Conservation (phyloP, 345 rosid species). For the Rhizophora mangle region DNA sequence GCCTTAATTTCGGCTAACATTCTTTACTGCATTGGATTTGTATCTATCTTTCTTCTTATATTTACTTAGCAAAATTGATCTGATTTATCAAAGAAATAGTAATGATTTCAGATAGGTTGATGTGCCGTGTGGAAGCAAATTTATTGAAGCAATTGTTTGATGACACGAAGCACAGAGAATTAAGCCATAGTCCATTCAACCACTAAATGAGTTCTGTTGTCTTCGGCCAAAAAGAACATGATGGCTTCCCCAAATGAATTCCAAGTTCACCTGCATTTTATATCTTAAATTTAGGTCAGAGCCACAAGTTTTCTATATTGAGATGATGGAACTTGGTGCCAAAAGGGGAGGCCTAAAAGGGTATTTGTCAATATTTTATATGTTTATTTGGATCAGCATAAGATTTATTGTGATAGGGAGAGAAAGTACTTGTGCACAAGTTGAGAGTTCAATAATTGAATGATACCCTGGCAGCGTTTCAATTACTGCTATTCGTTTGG, state of each 20-base stretch:
- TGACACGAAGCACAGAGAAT: too few species aligned
- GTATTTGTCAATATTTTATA: neutral
- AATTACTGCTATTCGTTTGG: neutral
- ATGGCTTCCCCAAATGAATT: neutral
- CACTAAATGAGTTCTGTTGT: too few species aligned
- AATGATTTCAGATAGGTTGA: too few species aligned
- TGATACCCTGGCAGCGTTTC: slow-evolving; percentile 11
- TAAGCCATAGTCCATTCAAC: too few species aligned
- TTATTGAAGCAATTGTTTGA: too few species aligned
- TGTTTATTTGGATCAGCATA: neutral
- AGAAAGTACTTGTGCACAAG: neutral
- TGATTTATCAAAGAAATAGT: too few species aligned
- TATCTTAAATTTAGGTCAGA: neutral
- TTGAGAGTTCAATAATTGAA: slow-evolving; percentile 16
- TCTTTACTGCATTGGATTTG: too few species aligned
- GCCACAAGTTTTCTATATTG: neutral
- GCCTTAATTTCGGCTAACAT: too few species aligned
- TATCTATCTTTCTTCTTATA: too few species aligned
- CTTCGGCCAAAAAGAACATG: too few species aligned
- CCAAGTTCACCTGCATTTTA: neutral
- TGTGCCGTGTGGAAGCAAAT: too few species aligned
- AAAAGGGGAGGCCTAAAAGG: neutral
- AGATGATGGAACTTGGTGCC: neutral
- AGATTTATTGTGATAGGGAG: neutral
- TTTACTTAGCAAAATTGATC: too few species aligned